Evolutionary conservation across 805 yeast species (phyloP).

Genomic region (Torulaspora franciscae): DNA sequence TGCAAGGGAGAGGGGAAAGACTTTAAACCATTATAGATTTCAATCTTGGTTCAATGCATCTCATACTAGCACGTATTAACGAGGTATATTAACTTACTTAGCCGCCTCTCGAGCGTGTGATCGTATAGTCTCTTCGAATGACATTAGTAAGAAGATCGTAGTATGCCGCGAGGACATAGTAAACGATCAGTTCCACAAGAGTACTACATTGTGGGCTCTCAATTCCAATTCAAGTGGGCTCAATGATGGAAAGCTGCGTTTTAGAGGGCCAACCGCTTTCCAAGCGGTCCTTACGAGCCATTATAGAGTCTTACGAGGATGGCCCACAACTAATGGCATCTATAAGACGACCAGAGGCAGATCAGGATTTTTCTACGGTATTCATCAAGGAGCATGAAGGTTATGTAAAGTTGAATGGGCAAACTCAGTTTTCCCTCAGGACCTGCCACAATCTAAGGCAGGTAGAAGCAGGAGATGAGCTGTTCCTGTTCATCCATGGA

Average conservation of each 20-base stretch:
- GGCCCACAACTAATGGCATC: slow-evolving; percentile 12
- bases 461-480: slow-evolving; percentile 8
- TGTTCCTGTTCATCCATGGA: slow-evolving; percentile 73
- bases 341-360: slow-evolving; percentile 12
- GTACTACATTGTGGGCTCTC: background rate
- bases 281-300: slow-evolving; percentile 16
- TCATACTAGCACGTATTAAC: too few relatives aligned
- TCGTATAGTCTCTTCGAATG: too few relatives aligned
- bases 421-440: slow-evolving; percentile 13
- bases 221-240: background rate
- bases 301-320: slow-evolving; percentile 17
- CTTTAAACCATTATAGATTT: too few relatives aligned
- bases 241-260: slow-evolving; percentile 10
- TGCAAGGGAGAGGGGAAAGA: too few relatives aligned
- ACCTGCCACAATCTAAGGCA: slow-evolving; percentile 24
- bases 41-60: too few relatives aligned
- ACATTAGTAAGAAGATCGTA: too few relatives aligned
- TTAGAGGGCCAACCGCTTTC: slow-evolving; percentile 24
- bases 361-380: slow-evolving; percentile 23
- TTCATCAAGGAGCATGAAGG: slow-evolving; percentile 21
- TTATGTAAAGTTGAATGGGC: slow-evolving; percentile 6
- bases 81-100: too few relatives aligned
- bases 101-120: too few relatives aligned
- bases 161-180: background rate
- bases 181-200: background rate